Percentiles rank a stretch among this genome's conserved stretches.
phyloP scores from a whole-genome alignment of 2,329 filamentous ascomycete genomes.

The Fusarium sp. region DNA sequence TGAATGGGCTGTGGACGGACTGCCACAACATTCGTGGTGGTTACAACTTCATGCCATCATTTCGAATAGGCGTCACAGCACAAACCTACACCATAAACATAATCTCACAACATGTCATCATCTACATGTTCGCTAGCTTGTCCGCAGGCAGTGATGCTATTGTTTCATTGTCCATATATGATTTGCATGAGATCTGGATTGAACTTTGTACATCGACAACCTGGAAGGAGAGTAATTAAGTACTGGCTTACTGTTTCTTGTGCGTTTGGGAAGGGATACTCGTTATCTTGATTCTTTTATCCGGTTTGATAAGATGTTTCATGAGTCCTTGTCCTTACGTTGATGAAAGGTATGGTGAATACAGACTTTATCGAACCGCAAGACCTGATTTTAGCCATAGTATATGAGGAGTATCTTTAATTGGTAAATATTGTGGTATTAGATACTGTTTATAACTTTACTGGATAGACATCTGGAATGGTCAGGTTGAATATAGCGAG shows the following conservation, averaged over 20 bases:
- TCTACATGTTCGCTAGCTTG: neutral
- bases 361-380: neutral
- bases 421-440: neutral
- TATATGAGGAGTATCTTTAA: neutral
- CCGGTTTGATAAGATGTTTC: neutral
- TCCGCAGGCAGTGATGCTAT: neutral
- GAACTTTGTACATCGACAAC: neutral
- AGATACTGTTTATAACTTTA: neutral
- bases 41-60: neutral
- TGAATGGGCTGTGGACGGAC: neutral
- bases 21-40: neutral
- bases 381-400: neutral
- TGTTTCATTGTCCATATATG: neutral
- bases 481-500: neutral
- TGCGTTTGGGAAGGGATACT: neutral
- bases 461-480: neutral
- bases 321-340: neutral
- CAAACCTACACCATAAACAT: neutral
- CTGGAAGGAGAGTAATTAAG: neutral
- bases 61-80: neutral
- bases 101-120: neutral
- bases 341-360: neutral
- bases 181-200: neutral
- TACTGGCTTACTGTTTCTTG: neutral
- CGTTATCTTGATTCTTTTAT: neutral